These are phyloP conservation scores for Xylaria hypoxylon DNA, from an alignment of 2,329 filamentous ascomycete species.

Conservation along the genomic window DNA sequence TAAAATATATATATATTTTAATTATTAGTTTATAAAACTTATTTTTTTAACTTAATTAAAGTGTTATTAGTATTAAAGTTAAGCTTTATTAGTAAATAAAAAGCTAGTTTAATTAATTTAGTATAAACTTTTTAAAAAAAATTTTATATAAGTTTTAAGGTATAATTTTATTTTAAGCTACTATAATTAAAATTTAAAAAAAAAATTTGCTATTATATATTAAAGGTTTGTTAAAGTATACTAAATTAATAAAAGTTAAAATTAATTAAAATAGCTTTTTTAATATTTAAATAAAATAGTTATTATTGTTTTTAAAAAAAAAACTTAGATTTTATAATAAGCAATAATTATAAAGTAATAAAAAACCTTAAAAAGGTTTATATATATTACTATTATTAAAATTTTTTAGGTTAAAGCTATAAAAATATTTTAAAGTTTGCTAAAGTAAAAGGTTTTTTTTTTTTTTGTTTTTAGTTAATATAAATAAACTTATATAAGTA, in stretches of 20 bases:
- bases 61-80: too few species aligned
- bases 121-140: not conserved
- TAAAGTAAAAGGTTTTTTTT: not conserved
- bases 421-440: not conserved
- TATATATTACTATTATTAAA: slow-evolving; percentile 3
- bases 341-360: not conserved
- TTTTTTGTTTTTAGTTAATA: too few species aligned
- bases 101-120: slow-evolving; percentile 14
- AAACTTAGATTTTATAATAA: not conserved
- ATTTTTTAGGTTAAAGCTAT: not conserved
- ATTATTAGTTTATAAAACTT: too few species aligned
- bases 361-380: not conserved
- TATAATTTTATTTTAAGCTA: too few species aligned
- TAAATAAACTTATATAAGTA: too few species aligned
- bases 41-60: too few species aligned
- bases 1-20: too few species aligned
- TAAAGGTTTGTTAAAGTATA: not conserved
- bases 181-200: slow-evolving; percentile 8
- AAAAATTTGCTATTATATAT: slow-evolving; percentile 5
- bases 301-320: not conserved
- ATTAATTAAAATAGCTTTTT: not conserved
- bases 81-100: slow-evolving; percentile 7
- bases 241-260: too few species aligned
- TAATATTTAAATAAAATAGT: not conserved
- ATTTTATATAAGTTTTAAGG: not conserved